A percentile compares a stretch with the other conserved stretches of the same genome.
Evolutionary conservation across 495 filamentous ascomycete species (phyloP).

Genomic region (Pyrenopolyporus hunteri): DNA sequence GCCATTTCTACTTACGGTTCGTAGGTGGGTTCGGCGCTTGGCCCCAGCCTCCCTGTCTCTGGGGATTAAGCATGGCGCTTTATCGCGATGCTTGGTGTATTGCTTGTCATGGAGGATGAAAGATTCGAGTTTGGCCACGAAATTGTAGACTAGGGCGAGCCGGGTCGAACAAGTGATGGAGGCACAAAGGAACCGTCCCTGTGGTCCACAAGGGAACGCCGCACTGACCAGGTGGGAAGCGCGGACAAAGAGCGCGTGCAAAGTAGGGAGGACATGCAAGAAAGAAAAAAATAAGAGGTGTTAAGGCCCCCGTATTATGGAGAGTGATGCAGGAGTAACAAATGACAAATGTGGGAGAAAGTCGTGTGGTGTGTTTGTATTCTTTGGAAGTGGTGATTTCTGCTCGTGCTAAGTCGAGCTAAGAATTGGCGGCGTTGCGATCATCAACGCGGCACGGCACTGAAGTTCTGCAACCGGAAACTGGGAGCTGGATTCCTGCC

Average conservation of each 20-base stretch:
- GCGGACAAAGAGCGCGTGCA: constrained; percentile 17
- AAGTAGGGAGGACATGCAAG: neutral
- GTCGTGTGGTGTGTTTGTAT: neutral
- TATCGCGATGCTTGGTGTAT: neutral
- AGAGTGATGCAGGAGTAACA: neutral
- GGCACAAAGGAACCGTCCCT: constrained; percentile 23
- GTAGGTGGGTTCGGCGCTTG: constrained; percentile 19
- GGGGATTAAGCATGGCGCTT: constrained; percentile 38
- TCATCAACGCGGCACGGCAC: constrained; percentile 5
- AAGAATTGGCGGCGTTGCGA: constrained; percentile 22
- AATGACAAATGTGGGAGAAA: neutral
- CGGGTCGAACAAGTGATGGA: neutral
- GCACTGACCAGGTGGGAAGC: neutral
- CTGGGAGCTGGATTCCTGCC: constrained; percentile 31
- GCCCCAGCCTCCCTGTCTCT: constrained; percentile 40
- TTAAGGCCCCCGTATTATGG: neutral
- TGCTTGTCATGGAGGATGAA: constrained; percentile 16
- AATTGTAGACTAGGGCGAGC: neutral
- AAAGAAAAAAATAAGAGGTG: neutral
- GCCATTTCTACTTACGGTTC: constrained; percentile 43
- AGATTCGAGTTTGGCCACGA: neutral
- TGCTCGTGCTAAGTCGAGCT: no score
- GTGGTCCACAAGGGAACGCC: constrained; percentile 13
- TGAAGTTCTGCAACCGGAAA: constrained; percentile 32
- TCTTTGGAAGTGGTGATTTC: constrained; percentile 1